Evolutionary conservation across 2,329 filamentous ascomycete species (phyloP).

Genomic region (Penicillium sp.): DNA sequence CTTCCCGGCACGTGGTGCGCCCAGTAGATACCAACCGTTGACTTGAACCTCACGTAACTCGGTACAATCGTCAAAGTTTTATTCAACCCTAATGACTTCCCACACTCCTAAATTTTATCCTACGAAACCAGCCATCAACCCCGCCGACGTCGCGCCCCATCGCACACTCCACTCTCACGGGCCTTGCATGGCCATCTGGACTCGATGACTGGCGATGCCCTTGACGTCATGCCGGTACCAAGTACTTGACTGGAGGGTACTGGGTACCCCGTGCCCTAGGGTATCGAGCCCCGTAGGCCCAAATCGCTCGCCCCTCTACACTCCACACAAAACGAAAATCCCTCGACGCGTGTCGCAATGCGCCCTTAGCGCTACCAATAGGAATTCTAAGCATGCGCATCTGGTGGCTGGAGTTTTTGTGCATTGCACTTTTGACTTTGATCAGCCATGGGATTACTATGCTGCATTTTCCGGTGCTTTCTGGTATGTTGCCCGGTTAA

Average conservation of each 20-base stretch:
- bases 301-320: background rate
- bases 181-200: background rate
- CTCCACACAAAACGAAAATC: background rate
- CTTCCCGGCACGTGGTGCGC: conserved; percentile 12
- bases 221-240: conserved; percentile 2
- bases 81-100: background rate
- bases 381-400: background rate
- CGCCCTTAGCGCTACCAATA: conserved; percentile 4
- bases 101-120: background rate
- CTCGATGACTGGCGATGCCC: background rate
- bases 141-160: background rate
- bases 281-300: background rate
- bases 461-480: background rate
- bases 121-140: background rate
- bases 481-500: background rate
- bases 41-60: background rate
- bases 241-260: background rate
- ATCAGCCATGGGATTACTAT: background rate
- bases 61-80: background rate
- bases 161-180: background rate
- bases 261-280: background rate
- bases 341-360: conserved; percentile 1
- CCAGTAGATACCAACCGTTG: background rate
- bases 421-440: background rate
- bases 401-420: background rate